Percentiles rank a stretch among this genome's conserved stretches.
These are phyloP conservation scores for Vairimorpha apis DNA, from an alignment of 371 early-diverging fungal genomes.

Conservation along the genomic window DNA sequence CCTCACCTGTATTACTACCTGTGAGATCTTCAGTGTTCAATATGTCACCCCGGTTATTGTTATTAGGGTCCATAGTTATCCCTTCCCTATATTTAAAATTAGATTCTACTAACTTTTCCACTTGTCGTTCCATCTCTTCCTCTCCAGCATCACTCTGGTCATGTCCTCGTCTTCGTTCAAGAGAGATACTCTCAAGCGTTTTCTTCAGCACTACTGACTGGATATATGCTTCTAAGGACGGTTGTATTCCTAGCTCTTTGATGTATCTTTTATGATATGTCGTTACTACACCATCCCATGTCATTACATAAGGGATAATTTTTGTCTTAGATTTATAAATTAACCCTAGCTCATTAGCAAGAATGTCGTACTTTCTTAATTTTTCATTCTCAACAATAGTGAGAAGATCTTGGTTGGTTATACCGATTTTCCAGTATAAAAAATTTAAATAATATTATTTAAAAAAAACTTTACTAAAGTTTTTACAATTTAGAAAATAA, in stretches of 20 bases:
- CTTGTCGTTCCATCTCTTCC: background rate
- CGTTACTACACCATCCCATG: constrained; percentile 4
- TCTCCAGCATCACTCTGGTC: background rate
- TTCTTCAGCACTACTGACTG: background rate
- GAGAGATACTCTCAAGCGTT: background rate
- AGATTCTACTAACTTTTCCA: too few species aligned
- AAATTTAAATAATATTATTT: too few species aligned
- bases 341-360: background rate
- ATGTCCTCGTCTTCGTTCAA: background rate
- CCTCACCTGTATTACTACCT: too few species aligned
- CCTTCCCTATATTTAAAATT: too few species aligned
- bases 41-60: too few species aligned
- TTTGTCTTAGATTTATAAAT: background rate
- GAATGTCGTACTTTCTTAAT: background rate
- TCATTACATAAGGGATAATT: background rate
- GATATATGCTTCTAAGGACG: background rate
- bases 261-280: background rate
- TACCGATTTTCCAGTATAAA: too few species aligned
- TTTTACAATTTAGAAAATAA: too few species aligned
- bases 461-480: too few species aligned
- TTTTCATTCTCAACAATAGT: background rate
- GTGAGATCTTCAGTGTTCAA: too few species aligned
- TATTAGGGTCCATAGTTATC: too few species aligned
- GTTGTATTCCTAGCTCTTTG: background rate
- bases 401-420: too few species aligned